Conservation (phyloP, 2,329 filamentous ascomycete genomes). For the Phyllosticta citriasiana region DNA sequence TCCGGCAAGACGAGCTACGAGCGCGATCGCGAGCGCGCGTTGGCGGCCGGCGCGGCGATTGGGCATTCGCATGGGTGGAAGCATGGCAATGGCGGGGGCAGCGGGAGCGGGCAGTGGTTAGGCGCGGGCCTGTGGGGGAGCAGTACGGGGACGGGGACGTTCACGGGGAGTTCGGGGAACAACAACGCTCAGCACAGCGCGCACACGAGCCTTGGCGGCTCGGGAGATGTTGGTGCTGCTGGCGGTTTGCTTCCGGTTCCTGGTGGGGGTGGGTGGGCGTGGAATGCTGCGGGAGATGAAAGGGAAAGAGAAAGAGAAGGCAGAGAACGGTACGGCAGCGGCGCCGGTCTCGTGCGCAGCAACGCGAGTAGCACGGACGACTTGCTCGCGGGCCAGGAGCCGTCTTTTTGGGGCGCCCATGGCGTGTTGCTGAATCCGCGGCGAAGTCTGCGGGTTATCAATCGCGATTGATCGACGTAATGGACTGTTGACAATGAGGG, state of each 20-base stretch:
- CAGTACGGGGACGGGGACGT: background rate
- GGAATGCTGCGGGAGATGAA: conserved; percentile 8
- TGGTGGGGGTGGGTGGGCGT: conserved; percentile 1
- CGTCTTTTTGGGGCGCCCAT: conserved; percentile 54
- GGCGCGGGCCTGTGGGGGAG: conserved; percentile 3
- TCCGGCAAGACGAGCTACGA: conserved; percentile 10
- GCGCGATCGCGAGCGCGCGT: conserved; percentile 12
- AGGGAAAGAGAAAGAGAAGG: background rate
- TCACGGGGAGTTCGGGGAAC: background rate
- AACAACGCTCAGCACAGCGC: background rate
- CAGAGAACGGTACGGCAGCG: background rate
- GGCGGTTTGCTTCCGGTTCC: background rate
- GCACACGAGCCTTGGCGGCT: conserved; percentile 17
- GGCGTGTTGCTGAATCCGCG: conserved; percentile 57
- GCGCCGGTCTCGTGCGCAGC: conserved; percentile 13
- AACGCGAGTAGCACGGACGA: conserved; percentile 47
- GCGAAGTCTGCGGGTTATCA: conserved; percentile 59
- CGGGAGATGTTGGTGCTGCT: conserved; percentile 11
- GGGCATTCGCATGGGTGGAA: background rate
- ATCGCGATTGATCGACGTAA: conserved; percentile 36
- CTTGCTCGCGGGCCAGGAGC: conserved; percentile 52
- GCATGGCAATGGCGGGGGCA: background rate
- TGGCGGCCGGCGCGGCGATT: conserved; percentile 11
- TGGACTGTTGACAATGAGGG: too few relatives aligned
- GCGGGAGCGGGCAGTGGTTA: background rate